These are phyloP conservation scores for Tuber aestivum DNA, from an alignment of 495 filamentous ascomycete genomes.

Conservation along the genomic window DNA sequence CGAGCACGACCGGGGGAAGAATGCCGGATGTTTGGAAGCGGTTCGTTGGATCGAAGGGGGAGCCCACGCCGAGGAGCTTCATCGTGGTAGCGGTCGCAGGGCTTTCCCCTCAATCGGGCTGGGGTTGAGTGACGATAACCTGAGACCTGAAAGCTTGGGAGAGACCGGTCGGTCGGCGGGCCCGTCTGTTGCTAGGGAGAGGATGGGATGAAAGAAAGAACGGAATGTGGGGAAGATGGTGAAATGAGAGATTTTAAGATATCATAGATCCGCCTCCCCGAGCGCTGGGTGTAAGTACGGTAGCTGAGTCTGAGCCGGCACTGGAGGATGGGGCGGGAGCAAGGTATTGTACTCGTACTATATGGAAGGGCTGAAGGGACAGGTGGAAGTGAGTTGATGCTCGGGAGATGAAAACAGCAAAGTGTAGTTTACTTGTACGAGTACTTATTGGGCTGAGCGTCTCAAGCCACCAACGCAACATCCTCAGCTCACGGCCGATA, in stretches of 20 bases:
- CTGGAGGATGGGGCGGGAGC: not conserved
- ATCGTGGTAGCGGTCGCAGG: not conserved
- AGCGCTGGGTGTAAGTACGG: not conserved
- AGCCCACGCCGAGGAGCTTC: conserved; percentile 15
- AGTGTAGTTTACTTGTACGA: too few relatives aligned
- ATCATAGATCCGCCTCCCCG: not conserved
- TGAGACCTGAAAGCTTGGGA: not conserved
- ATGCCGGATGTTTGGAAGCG: conserved; percentile 73
- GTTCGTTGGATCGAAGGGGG: conserved; percentile 53
- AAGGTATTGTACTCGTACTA: not conserved
- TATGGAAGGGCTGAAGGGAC: not conserved
- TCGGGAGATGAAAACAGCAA: not conserved
- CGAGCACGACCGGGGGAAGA: conserved; percentile 58
- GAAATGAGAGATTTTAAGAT: not conserved
- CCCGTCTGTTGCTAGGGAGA: too few relatives aligned
- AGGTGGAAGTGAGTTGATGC: not conserved
- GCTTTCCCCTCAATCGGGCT: not conserved
- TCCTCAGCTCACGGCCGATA: not conserved
- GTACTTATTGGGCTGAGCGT: too few relatives aligned
- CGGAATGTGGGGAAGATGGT: not conserved
- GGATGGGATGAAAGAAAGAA: too few relatives aligned
- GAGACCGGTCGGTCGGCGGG: too few relatives aligned
- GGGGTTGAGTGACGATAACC: not conserved
- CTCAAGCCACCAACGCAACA: not conserved
- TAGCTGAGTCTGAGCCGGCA: not conserved